A percentile compares a stretch with the other conserved stretches of the same genome.
Evolutionary conservation across 352 stramenopile species (phyloP).

Genomic region (Globisporangium rhizosaccharum): DNA sequence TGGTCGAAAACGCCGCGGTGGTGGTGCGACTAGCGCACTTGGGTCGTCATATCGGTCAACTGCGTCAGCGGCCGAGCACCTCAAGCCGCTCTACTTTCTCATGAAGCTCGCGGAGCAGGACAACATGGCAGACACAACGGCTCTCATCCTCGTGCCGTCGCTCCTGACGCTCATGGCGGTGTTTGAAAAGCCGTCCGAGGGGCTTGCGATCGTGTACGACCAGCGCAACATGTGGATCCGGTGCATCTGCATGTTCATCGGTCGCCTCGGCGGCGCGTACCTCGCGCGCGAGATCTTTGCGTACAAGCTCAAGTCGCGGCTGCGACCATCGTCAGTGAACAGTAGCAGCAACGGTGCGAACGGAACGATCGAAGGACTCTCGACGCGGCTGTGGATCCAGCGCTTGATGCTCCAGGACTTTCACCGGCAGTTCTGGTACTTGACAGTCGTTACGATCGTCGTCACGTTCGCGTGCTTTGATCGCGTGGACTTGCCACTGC

Average conservation of each 20-base stretch:
- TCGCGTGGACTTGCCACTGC: slow-evolving; percentile 56
- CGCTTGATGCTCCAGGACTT: slow-evolving; percentile 85
- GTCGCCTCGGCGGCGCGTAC: slow-evolving; percentile 60
- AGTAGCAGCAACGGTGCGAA: slow-evolving; percentile 1
- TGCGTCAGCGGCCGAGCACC: slow-evolving; percentile 20
- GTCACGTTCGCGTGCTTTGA: slow-evolving; percentile 86
- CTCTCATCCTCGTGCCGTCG: slow-evolving; percentile 79
- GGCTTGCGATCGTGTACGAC: slow-evolving; percentile 53
- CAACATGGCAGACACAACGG: slow-evolving; percentile 86
- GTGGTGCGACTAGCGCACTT: slow-evolving; percentile 2
- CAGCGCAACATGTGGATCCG: slow-evolving; percentile 80
- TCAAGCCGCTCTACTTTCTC: slow-evolving; percentile 77
- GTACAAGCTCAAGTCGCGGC: slow-evolving; percentile 64
- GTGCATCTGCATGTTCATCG: slow-evolving; percentile 82
- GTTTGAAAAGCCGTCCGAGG: slow-evolving; percentile 66
- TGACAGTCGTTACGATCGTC: slow-evolving; percentile 78
- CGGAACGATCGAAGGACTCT: slow-evolving; percentile 53
- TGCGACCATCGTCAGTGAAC: slow-evolving; percentile 19
- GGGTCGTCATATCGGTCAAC: neutral
- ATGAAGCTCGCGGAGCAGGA: slow-evolving; percentile 88
- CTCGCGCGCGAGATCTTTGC: slow-evolving; percentile 83
- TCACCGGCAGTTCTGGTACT: slow-evolving; percentile 82
- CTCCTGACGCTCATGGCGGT: slow-evolving; percentile 69
- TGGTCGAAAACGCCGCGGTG: slow-evolving; percentile 1
- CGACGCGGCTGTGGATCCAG: slow-evolving; percentile 75